Evolutionary conservation across 257 asterid genomes (phyloP).

Genomic region (Ligustrum vulgare): DNA sequence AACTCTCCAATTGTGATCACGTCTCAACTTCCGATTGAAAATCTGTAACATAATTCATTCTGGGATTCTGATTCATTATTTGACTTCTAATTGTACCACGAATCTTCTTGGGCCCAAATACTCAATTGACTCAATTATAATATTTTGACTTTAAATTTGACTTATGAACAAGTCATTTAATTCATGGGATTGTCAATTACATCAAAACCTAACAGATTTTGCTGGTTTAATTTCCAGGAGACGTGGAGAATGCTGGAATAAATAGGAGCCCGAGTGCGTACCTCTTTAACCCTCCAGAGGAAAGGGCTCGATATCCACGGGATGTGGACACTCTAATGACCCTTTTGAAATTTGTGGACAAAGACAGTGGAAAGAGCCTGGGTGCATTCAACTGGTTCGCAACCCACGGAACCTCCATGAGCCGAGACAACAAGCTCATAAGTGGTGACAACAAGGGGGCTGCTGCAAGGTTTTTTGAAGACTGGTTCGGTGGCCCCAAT

Average conservation of each 20-base stretch:
- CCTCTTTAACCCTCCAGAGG: conserved; percentile 49
- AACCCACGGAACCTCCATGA: conserved; percentile 73
- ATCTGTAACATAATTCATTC: too few species aligned
- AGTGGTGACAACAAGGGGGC: conserved; percentile 76
- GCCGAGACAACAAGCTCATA: conserved; percentile 50
- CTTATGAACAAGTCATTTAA: too few species aligned
- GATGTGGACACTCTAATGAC: conserved; percentile 58
- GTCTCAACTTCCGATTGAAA: too few species aligned
- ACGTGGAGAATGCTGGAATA: conserved; percentile 54
- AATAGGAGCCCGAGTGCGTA: conserved; percentile 71
- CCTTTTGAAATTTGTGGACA: conserved; percentile 53
- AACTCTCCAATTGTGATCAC: too few species aligned
- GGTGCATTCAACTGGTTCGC: conserved; percentile 69
- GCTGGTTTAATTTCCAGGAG: conserved; percentile 35
- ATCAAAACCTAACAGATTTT: too few species aligned
- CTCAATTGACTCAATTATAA: too few species aligned
- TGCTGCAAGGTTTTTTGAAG: conserved; percentile 67
- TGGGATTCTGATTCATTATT: too few species aligned
- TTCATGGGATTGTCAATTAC: too few species aligned
- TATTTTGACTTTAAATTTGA: too few species aligned
- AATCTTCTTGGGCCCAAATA: too few species aligned
- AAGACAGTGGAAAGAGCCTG: conserved; percentile 28
- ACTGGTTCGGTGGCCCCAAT: conserved; percentile 37
- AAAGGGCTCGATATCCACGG: conserved; percentile 40
- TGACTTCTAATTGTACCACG: too few species aligned